Evolutionary conservation across 208 protist species (phyloP), one percentile per base, ranked within the genome.

Genomic region (Porcisia deanei): DNA sequence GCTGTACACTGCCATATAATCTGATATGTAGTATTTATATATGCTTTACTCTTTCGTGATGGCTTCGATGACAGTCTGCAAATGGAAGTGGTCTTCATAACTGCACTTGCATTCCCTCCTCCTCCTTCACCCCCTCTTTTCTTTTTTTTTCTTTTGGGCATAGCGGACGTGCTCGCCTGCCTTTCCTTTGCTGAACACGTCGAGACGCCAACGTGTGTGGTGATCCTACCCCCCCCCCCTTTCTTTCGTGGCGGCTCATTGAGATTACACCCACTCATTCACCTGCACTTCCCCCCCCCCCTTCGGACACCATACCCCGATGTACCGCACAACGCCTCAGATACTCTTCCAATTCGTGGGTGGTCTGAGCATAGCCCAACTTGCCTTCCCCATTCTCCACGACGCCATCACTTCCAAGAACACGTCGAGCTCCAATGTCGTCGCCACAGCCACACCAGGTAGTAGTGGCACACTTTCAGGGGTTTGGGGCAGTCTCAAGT

Each of bases 321-420:
- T 76, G 77, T 81, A 81, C 30, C 71, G 71, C 71, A 81, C 77
- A 9, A 57, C 65, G 30, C 77, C 73, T n/a, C 68, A 69, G 65
- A 79, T 63, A 16, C n/a, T 87, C 0, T 87, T 87, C 67, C 83
- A 84, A 45, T 69, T 83, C 53, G 18, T 72, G 45, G 79, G 83
- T 37, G 83, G 83, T n/a, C 78, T 84, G 45, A 60, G 65, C 54
- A 73, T 81, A 41, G 57, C 75, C n/a, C 81, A 85, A 47, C 68
- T 43, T 34, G 43, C 77, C 45, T 73, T 59, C 52, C 77, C 77
- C 34, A 41, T 68, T 20, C 65, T 81, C 14, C 61, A 37, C 66
- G 22, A 64, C 39, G 59, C 71, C 34, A 73, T 72, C 49, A 53
- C 68, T 4, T n/a, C 37, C 30, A 34, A 45, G 30, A 59, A 45